Conservation (phyloP, 305 asterid genomes). For the Euphrasia arctica region DNA sequence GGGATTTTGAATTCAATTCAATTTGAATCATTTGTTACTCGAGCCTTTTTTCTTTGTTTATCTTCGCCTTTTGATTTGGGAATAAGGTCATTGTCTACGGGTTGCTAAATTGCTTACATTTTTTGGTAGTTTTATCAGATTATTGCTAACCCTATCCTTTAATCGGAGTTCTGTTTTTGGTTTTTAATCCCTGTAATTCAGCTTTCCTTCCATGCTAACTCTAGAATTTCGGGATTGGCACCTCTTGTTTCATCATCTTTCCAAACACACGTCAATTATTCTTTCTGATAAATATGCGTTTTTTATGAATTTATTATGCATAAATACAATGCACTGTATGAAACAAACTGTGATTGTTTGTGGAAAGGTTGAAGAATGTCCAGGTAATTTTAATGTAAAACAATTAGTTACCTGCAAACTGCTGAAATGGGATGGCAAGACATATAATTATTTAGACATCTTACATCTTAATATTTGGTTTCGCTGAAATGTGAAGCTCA, state of each 20-base stretch:
- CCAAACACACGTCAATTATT: background rate
- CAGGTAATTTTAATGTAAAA: too few species aligned
- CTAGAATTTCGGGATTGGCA: background rate
- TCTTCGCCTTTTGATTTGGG: background rate
- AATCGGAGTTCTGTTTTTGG: background rate
- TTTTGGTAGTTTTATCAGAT: background rate
- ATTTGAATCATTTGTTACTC: background rate
- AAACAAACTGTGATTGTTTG: background rate
- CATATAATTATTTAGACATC: too few species aligned
- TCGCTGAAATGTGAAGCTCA: too few species aligned
- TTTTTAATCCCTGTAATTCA: background rate
- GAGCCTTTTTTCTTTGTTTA: background rate
- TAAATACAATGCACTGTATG: background rate
- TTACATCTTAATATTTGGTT: too few species aligned
- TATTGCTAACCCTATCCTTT: background rate
- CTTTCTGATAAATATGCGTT: background rate
- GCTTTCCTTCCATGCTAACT: background rate
- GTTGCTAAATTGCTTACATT: constrained; percentile 5
- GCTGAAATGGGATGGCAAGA: too few species aligned
- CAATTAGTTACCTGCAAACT: too few species aligned
- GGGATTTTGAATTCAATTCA: background rate
- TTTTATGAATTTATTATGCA: background rate
- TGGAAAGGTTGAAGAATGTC: constrained; percentile 1
- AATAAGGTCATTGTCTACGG: constrained; percentile 7
- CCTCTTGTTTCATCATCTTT: background rate